A percentile compares a stretch with the other conserved stretches of the same genome.
Conservation (phyloP, 371 early-diverging fungal genomes). For the Syncephalastrum monosporum region DNA sequence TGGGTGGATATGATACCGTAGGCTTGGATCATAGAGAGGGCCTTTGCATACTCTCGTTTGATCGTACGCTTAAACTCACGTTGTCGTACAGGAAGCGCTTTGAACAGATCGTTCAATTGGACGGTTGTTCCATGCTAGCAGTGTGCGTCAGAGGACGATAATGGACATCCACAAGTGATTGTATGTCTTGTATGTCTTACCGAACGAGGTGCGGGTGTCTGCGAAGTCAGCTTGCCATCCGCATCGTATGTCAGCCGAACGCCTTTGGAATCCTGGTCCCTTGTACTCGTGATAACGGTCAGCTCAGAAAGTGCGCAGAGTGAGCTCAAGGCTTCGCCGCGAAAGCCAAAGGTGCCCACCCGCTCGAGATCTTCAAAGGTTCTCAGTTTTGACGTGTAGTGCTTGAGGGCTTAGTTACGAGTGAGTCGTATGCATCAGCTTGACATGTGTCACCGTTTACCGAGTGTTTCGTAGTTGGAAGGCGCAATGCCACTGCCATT, state of each 20-base stretch:
- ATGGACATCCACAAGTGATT: background rate
- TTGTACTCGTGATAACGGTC: constrained; percentile 67
- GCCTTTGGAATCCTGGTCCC: constrained; percentile 65
- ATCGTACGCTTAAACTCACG: constrained; percentile 83
- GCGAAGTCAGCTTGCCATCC: constrained; percentile 48
- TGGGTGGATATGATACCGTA: constrained; percentile 77
- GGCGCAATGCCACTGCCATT: constrained; percentile 82
- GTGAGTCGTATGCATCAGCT: background rate
- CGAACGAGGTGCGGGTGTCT: constrained; percentile 52
- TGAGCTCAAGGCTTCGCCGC: constrained; percentile 86
- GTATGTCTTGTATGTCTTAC: constrained; percentile 15
- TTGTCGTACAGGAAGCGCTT: constrained; percentile 86
- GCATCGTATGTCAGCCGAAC: constrained; percentile 67
- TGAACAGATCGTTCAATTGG: constrained; percentile 74
- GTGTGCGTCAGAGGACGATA: background rate
- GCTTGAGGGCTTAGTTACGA: constrained; percentile 53
- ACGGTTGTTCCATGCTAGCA: constrained; percentile 83
- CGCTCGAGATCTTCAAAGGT: constrained; percentile 67
- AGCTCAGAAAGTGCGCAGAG: constrained; percentile 67
- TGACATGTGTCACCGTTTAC: constrained; percentile 25
- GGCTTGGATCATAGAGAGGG: constrained; percentile 81
- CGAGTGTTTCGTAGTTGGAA: constrained; percentile 63
- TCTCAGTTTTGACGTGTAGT: constrained; percentile 80
- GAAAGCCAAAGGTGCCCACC: constrained; percentile 78
- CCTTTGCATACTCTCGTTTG: constrained; percentile 76